A percentile compares a stretch with the other conserved stretches of the same genome.
phyloP scores from a whole-genome alignment of 2,329 filamentous ascomycete genomes.

The Aureobasidium sp. region DNA sequence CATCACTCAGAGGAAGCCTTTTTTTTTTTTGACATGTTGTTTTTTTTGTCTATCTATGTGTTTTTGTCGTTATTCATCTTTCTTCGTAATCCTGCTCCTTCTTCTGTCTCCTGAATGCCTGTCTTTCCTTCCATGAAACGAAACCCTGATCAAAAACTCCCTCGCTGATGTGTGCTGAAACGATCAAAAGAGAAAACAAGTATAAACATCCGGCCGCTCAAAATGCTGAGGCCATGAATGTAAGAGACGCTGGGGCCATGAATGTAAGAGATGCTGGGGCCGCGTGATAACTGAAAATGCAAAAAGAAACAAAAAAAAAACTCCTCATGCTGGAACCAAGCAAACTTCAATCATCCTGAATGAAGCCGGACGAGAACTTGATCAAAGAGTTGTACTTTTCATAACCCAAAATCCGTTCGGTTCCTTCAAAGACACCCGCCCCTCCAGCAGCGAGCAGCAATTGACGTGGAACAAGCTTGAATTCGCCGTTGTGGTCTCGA shows the following conservation, averaged over 20 bases:
- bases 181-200: neutral
- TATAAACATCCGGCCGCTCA: neutral
- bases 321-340: neutral
- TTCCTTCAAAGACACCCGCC: conserved; percentile 20
- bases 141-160: neutral
- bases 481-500: conserved; percentile 19
- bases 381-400: conserved; percentile 29
- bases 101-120: neutral
- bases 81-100: neutral
- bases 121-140: neutral
- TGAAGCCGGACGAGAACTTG: conserved; percentile 28
- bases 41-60: conserved; percentile 6
- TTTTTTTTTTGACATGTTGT: neutral
- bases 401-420: conserved; percentile 25
- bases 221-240: neutral
- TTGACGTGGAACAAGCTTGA: conserved; percentile 28
- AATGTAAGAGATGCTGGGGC: neutral
- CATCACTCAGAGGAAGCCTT: neutral
- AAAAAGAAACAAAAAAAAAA: neutral
- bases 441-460: conserved; percentile 24
- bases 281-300: neutral
- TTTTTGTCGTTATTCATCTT: conserved; percentile 1
- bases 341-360: conserved; percentile 21
- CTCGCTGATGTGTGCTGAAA: neutral
- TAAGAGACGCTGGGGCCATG: neutral